A percentile compares a stretch with the other conserved stretches of the same genome.
These are phyloP conservation scores for Lachancea cidri DNA, from an alignment of 805 yeast genomes.

Conservation along the genomic window DNA sequence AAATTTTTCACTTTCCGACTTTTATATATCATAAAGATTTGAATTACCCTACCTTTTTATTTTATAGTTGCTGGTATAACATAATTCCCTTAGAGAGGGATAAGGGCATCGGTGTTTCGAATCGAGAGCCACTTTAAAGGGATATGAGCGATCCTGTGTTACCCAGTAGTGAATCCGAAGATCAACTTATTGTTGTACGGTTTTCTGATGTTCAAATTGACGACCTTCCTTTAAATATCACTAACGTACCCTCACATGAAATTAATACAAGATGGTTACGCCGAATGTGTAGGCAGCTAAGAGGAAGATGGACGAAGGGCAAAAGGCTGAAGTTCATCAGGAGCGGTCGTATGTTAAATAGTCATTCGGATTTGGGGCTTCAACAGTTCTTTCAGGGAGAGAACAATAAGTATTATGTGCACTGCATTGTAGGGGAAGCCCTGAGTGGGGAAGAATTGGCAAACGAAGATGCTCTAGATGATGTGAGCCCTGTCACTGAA, in stretches of 20 bases:
- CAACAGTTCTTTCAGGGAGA: constrained; percentile 14
- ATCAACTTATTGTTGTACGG: constrained; percentile 20
- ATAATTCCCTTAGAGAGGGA: background rate
- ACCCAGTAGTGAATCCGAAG: background rate
- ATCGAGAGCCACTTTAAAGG: background rate
- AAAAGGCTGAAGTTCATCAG: constrained; percentile 27
- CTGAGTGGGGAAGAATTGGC: constrained; percentile 40
- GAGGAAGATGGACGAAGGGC: constrained; percentile 14
- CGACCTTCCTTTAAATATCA: constrained; percentile 26
- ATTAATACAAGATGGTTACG: constrained; percentile 29
- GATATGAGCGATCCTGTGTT: background rate
- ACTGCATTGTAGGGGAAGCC: constrained; percentile 63
- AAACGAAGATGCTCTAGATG: constrained; percentile 56
- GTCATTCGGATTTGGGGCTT: constrained; percentile 17
- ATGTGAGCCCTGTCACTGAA: constrained; percentile 17
- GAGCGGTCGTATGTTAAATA: constrained; percentile 25
- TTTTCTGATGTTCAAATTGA: constrained; percentile 27
- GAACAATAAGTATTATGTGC: constrained; percentile 50
- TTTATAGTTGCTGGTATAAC: background rate
- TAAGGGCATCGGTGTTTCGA: background rate
- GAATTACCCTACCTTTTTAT: background rate
- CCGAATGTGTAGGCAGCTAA: constrained; percentile 23
- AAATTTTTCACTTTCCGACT: too few relatives aligned
- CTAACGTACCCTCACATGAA: constrained; percentile 17
- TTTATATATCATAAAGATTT: too few relatives aligned